Evolutionary conservation across 257 asterid genomes (phyloP).

Genomic region (Plantago major): DNA sequence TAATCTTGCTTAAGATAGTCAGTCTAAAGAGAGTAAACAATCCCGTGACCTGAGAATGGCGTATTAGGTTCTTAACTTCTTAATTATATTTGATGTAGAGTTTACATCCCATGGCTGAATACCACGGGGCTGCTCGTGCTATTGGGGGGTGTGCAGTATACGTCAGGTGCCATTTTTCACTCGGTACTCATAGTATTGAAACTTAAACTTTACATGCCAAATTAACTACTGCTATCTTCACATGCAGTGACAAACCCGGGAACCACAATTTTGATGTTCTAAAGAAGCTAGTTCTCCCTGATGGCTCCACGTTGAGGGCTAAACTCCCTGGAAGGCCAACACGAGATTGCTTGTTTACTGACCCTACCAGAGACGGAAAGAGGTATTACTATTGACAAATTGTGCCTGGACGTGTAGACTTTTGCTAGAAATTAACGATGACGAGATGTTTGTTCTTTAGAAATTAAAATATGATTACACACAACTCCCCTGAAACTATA

Average conservation of each 20-base stretch:
- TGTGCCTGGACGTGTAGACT: not conserved
- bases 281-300: constrained; percentile 74
- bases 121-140: constrained; percentile 87
- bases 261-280: constrained; percentile 61
- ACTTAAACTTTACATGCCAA: not conserved
- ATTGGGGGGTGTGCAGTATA: constrained; percentile 84
- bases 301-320: constrained; percentile 57
- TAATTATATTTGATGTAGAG: constrained; percentile 36
- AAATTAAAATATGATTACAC: not conserved
- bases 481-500: not conserved
- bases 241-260: constrained; percentile 78
- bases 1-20: too few relatives aligned
- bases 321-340: constrained; percentile 65
- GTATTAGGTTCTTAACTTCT: not conserved
- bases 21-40: too few relatives aligned
- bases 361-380: constrained; percentile 55
- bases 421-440: not conserved
- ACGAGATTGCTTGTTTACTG: constrained; percentile 51
- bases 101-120: constrained; percentile 89
- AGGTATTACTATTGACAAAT: constrained; percentile 30
- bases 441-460: not conserved
- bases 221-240: constrained; percentile 1
- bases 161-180: constrained; percentile 45
- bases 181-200: not conserved
- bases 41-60: too few relatives aligned